Conservation (phyloP, 1,284 basidiomycete species). For the Neotropicomus parvogracilis region DNA sequence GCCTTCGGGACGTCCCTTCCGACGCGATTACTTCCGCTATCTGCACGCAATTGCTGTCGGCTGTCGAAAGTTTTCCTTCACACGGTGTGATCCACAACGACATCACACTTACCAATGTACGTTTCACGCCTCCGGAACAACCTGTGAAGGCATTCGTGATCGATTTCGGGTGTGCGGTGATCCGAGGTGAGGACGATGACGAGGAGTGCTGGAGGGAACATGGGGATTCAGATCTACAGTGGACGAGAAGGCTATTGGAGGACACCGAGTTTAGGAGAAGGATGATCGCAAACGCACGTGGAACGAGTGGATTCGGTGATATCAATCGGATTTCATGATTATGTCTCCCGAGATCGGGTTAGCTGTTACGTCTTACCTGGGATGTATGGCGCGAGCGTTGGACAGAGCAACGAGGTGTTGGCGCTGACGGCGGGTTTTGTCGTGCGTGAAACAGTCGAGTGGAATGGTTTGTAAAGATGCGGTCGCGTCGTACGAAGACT, state of each 20-base stretch:
- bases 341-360: too few relatives aligned
- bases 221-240: not conserved
- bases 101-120: constrained; percentile 5
- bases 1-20: not conserved
- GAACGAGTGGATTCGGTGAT: too few relatives aligned
- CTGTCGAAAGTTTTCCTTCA: not conserved
- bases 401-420: too few relatives aligned
- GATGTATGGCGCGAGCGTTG: too few relatives aligned
- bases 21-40: not conserved
- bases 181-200: not conserved
- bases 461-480: too few relatives aligned
- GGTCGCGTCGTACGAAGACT: too few relatives aligned
- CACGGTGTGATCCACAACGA: constrained; percentile 5
- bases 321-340: too few relatives aligned
- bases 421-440: too few relatives aligned
- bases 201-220: not conserved
- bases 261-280: not conserved
- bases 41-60: not conserved
- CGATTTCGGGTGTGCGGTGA: constrained; percentile 1
- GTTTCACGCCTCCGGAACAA: not conserved
- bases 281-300: too few relatives aligned
- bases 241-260: not conserved
- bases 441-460: too few relatives aligned
- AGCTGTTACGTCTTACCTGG: too few relatives aligned
- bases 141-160: not conserved